A percentile compares a stretch with the other conserved stretches of the same genome.
phyloP scores from a whole-genome alignment of 2,329 filamentous ascomycete species.

The Harringtonia aguacate region DNA sequence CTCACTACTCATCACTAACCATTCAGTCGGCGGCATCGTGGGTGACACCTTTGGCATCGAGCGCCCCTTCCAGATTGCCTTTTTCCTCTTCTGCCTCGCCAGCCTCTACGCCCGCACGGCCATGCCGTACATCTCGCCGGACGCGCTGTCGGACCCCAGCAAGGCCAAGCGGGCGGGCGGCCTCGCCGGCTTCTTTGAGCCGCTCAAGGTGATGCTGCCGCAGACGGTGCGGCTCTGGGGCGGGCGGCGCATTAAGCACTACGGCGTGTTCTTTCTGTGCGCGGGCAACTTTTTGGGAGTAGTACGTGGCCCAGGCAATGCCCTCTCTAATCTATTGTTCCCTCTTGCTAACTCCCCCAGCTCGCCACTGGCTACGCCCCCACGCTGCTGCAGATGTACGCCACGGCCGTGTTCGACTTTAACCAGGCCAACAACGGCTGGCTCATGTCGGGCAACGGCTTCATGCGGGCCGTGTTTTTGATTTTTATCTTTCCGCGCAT shows the following conservation, averaged over 20 bases:
- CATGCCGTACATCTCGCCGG: slow-evolving; percentile 40
- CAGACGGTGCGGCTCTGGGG: slow-evolving; percentile 38
- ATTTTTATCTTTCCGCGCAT: slow-evolving; percentile 43
- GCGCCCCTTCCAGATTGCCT: slow-evolving; percentile 54
- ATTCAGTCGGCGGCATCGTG: slow-evolving; percentile 47
- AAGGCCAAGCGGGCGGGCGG: slow-evolving; percentile 20
- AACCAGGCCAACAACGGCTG: slow-evolving; percentile 44
- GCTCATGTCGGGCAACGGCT: slow-evolving; percentile 44
- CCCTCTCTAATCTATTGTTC: background rate
- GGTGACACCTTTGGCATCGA: slow-evolving; percentile 53
- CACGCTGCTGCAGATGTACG: slow-evolving; percentile 48
- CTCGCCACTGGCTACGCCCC: slow-evolving; percentile 60
- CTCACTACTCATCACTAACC: background rate
- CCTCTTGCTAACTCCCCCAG: slow-evolving; percentile 14
- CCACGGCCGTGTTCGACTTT: slow-evolving; percentile 43
- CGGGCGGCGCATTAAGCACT: slow-evolving; percentile 44
- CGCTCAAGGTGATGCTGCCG: slow-evolving; percentile 50
- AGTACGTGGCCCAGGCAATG: slow-evolving; percentile 23
- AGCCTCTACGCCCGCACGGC: slow-evolving; percentile 29
- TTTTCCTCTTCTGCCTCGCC: slow-evolving; percentile 40
- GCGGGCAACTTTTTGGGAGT: slow-evolving; percentile 57
- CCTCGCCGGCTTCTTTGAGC: slow-evolving; percentile 48
- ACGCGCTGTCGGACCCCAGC: slow-evolving; percentile 22
- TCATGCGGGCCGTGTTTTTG: slow-evolving; percentile 43
- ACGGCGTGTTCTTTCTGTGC: slow-evolving; percentile 53